Conservation (phyloP, 2,329 filamentous ascomycete species). For the Aspergillus latus region DNA sequence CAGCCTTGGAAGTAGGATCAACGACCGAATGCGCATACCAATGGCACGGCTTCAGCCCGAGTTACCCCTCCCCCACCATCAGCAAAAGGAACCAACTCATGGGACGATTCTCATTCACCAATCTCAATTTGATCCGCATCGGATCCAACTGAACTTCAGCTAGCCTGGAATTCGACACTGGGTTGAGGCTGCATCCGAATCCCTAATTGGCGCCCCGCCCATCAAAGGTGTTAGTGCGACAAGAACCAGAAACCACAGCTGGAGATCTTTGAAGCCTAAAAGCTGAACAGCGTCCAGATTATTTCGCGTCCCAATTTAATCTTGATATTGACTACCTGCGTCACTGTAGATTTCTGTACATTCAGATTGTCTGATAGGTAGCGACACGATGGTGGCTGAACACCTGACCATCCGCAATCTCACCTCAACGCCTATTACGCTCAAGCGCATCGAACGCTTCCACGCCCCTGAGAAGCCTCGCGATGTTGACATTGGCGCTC, state of each 20-base stretch:
- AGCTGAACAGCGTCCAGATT: not conserved
- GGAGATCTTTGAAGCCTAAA: slow-evolving; percentile 9
- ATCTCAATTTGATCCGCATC: slow-evolving; percentile 1
- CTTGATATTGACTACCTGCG: not conserved
- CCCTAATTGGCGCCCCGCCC: slow-evolving; percentile 8
- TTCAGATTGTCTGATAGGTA: not conserved
- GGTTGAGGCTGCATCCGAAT: not conserved
- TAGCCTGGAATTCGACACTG: not conserved
- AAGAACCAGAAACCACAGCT: not conserved
- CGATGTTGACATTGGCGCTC: slow-evolving; percentile 35
- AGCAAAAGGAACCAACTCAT: not conserved
- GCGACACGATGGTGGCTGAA: slow-evolving; percentile 37
- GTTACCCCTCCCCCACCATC: slow-evolving; percentile 5
- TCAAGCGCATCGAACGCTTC: slow-evolving; percentile 74
- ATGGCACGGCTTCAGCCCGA: not conserved
- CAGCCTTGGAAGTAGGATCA: no score
- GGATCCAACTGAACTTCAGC: not conserved
- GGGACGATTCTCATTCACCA: slow-evolving; percentile 1
- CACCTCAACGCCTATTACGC: slow-evolving; percentile 68
- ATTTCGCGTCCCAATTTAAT: not conserved
- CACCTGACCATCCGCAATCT: slow-evolving; percentile 77
- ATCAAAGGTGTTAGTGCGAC: slow-evolving; percentile 8
- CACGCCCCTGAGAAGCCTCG: slow-evolving; percentile 50
- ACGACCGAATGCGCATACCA: no score
- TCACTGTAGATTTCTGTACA: not conserved